Percentiles rank a stretch among this genome's conserved stretches.
These are phyloP conservation scores for Chlamydomonas sphaeroides DNA, from an alignment of 139 green algal genomes.

Conservation along the genomic window DNA sequence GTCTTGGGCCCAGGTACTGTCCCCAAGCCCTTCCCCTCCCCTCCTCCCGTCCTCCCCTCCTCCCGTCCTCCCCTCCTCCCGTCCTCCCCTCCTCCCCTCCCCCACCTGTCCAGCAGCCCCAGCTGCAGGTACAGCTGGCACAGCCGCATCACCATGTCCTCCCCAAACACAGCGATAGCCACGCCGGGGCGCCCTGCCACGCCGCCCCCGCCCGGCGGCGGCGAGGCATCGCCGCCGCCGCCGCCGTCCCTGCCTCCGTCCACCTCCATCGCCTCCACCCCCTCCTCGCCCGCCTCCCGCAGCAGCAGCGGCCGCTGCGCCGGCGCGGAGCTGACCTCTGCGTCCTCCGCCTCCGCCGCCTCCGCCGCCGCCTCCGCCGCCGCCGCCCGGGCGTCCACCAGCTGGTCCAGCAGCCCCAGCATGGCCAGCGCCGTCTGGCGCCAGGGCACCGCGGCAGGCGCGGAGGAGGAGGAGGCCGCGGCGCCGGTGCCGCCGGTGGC, in stretches of 20 bases:
- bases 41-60: too few species aligned
- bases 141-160: conserved; percentile 33
- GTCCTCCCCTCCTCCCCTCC: neutral
- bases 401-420: neutral
- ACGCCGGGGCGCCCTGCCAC: too few species aligned
- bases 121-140: conserved; percentile 46
- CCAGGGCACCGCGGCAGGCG: too few species aligned
- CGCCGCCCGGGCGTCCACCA: neutral
- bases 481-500: too few species aligned
- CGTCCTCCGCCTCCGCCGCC: too few species aligned
- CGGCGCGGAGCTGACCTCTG: too few species aligned
- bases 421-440: conserved; percentile 18
- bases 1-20: too few species aligned
- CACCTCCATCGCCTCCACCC: neutral
- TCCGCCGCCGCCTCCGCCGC: neutral
- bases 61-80: neutral
- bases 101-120: conserved; percentile 32
- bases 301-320: too few species aligned
- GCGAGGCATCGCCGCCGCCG: neutral
- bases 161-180: too few species aligned
- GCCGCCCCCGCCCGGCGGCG: neutral
- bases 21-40: too few species aligned
- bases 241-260: neutral
- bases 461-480: neutral
- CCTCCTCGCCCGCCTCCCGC: neutral